These are phyloP conservation scores for Hemisphaericaspora xylanilytica DNA, from an alignment of 1,139 yeast species.

Conservation along the genomic window DNA sequence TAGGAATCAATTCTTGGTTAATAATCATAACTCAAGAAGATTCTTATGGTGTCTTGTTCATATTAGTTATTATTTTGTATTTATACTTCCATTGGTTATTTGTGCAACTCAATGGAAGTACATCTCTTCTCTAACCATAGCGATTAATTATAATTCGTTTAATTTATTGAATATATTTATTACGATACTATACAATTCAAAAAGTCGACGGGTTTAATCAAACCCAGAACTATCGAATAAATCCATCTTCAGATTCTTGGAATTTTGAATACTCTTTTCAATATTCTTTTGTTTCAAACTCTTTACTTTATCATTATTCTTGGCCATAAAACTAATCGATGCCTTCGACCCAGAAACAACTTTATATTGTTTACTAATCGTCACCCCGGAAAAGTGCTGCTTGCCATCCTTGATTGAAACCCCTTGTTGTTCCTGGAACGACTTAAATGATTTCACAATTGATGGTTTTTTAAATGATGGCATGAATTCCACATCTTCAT, in stretches of 20 bases:
- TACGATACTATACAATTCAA: slow-evolving; percentile 3
- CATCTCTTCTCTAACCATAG: not conserved
- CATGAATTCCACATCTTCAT: slow-evolving; percentile 38
- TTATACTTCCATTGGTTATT: too few relatives aligned
- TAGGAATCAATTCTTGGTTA: slow-evolving; percentile 5
- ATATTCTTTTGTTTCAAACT: slow-evolving; percentile 31
- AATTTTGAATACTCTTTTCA: slow-evolving; percentile 24
- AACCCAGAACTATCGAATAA: slow-evolving; percentile 23
- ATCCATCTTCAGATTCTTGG: slow-evolving; percentile 18
- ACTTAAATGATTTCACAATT: slow-evolving; percentile 45
- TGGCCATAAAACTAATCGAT: slow-evolving; percentile 55
- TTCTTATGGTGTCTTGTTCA: too few relatives aligned
- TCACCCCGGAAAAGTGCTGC: slow-evolving; percentile 49
- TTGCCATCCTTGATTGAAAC: slow-evolving; percentile 39
- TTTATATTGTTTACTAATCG: slow-evolving; percentile 53
- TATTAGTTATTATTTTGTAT: too few relatives aligned
- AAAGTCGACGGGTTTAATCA: too few relatives aligned
- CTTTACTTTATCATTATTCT: slow-evolving; percentile 22
- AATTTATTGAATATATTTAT: too few relatives aligned
- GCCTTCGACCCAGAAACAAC: slow-evolving; percentile 59
- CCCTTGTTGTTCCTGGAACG: slow-evolving; percentile 34
- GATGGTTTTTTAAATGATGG: slow-evolving; percentile 48
- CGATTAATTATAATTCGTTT: too few relatives aligned
- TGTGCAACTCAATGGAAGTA: slow-evolving; percentile 2
- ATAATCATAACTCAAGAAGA: not conserved